Base-by-base conservation (phyloP, 495 filamentous ascomycete genomes). In the Xanthoparmelia taractica region DNA sequence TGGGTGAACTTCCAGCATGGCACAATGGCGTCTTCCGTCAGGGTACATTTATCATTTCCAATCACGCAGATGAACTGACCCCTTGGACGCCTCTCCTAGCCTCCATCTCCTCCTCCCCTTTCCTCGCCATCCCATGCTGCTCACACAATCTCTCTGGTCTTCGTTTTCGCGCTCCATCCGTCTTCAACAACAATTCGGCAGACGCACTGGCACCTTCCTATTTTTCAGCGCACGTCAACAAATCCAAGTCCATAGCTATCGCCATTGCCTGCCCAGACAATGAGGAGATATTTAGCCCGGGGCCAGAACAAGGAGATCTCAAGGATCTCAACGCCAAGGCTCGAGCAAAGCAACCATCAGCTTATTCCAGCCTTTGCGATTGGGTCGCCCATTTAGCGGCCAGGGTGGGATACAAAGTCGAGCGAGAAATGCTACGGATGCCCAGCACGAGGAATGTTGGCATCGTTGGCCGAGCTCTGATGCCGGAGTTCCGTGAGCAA, bases 61-160 rank as follows among this genome's bases (percentile, higher is more conserved):
- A 97, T 69, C 94, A 97, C 70, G 91, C 94, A 27, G 94, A 98
- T 71, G 91, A 98, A 74, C 79, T 98, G 15, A 97, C 95, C 1
- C 82, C 89, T 7, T 98, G 94, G 94, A 97, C 95, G 1, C 95
- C 94, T 1, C 81, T 96, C 38, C 81, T 98, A 52, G 90, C 92
- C 36, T 82, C 84, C 36, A 76, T 89, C 3, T 89, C 89, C 25
- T 87, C 82, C 57, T 79, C 78, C 0, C 88, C 92, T 0, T 98
- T 96, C 68, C 82, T 98, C 34, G 86, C 87, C 58, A 96, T 97
- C 45, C 94, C 94, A 2, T 98, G 94, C 75, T 98, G 94, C 76
- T 95, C 91, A 38, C 91, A 96, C 75, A 79, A 89, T 37, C 84
- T 98, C 0, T 84, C 85, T 5, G 94, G 95, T 1, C 77, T 80